These are phyloP conservation scores for Pelagophyceae sp. DNA, from an alignment of 352 stramenopile species.

Conservation along the genomic window DNA sequence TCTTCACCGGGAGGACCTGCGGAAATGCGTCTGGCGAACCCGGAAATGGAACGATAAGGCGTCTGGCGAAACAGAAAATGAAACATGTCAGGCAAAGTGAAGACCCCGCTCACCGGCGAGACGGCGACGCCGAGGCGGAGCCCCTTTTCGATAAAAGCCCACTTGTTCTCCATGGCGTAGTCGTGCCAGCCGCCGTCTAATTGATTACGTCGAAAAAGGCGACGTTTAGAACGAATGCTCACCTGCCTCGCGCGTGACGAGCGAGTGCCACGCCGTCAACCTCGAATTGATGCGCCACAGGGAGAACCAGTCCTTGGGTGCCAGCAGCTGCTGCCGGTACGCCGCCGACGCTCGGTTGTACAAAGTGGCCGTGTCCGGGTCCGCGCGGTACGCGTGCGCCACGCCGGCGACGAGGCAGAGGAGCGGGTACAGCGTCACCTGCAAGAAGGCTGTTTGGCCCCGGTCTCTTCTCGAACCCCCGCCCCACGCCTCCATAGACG, in stretches of 20 bases:
- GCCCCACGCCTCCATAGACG: too few relatives aligned
- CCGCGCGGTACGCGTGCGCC: conserved; percentile 38
- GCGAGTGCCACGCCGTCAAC: conserved; percentile 82
- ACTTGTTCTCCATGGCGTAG: conserved; percentile 96
- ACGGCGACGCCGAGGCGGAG: conserved; percentile 71
- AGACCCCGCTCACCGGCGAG: conserved; percentile 72
- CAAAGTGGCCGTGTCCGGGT: conserved; percentile 31
- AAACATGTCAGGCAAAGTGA: conserved; percentile 63
- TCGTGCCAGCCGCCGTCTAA: conserved; percentile 40
- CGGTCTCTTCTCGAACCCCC: too few relatives aligned
- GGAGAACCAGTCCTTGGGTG: conserved; percentile 91
- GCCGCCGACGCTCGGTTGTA: conserved; percentile 31
- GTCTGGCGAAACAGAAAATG: background rate
- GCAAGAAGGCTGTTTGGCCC: too few relatives aligned
- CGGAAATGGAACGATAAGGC: conserved; percentile 57
- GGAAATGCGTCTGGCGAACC: conserved; percentile 87
- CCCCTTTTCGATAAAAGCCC: conserved; percentile 88
- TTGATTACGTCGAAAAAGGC: too few relatives aligned
- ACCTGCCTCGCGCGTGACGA: conserved; percentile 75
- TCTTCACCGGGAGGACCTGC: too few relatives aligned
- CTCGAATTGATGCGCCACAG: conserved; percentile 94
- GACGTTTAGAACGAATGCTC: too few relatives aligned
- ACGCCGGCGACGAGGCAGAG: conserved; percentile 38
- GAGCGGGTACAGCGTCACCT: conserved; percentile 36
- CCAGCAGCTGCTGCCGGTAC: conserved; percentile 75